These are phyloP conservation scores for Fusarium sublunatum DNA, from an alignment of 2,329 filamentous ascomycete species.

Conservation along the genomic window DNA sequence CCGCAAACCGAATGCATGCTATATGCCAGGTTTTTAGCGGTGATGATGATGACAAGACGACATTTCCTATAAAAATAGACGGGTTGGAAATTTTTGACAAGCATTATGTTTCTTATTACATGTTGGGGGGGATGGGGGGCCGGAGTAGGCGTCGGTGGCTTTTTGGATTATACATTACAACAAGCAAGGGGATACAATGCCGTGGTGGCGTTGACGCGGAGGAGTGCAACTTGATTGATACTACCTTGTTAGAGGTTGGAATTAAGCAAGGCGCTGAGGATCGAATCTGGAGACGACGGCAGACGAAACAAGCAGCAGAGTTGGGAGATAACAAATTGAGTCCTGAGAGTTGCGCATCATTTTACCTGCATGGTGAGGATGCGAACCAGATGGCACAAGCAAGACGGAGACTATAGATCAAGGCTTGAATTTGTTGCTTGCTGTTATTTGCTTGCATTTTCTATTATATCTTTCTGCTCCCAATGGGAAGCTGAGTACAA, in stretches of 20 bases:
- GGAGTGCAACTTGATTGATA: constrained; percentile 16
- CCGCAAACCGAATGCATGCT: constrained; percentile 8
- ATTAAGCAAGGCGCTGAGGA: constrained; percentile 15
- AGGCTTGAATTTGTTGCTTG: constrained; percentile 38
- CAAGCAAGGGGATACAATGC: constrained; percentile 17
- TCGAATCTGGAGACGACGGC: constrained; percentile 27
- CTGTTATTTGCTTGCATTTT: constrained; percentile 17
- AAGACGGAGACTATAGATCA: constrained; percentile 20
- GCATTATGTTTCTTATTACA: constrained; percentile 26
- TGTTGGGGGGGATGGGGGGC: constrained; percentile 16
- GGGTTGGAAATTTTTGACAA: constrained; percentile 29
- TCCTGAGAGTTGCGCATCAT: constrained; percentile 8
- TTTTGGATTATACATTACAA: constrained; percentile 33
- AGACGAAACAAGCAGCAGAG: constrained; percentile 8
- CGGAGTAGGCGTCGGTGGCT: constrained; percentile 36
- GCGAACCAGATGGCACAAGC: constrained; percentile 28
- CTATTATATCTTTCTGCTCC: constrained; percentile 33
- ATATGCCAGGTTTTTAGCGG: constrained; percentile 23
- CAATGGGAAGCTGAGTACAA: constrained; percentile 20
- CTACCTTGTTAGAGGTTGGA: constrained; percentile 18
- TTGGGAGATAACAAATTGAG: constrained; percentile 6
- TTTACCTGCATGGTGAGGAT: constrained; percentile 8
- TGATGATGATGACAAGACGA: constrained; percentile 43
- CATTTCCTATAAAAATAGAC: constrained; percentile 38
- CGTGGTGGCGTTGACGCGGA: constrained; percentile 19